Evolutionary conservation across 257 asterid genomes (phyloP).

Genomic region (Solanum raphanifolium): DNA sequence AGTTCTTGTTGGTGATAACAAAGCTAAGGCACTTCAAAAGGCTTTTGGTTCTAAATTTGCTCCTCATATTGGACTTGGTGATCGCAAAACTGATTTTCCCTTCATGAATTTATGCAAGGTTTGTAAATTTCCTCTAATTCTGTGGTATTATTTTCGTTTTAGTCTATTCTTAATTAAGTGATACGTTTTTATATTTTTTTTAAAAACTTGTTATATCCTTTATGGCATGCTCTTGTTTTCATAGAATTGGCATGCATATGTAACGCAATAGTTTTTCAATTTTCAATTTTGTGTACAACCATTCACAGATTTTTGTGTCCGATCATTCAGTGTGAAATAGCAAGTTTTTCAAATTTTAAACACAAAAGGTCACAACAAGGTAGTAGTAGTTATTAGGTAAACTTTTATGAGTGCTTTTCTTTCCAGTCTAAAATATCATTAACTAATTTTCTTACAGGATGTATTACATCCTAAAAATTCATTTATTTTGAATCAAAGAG

Average conservation of each 20-base stretch:
- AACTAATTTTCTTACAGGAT: too few species aligned
- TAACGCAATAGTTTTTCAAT: not conserved
- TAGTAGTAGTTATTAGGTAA: not conserved
- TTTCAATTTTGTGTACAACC: not conserved
- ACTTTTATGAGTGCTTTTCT: not conserved
- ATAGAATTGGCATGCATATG: not conserved
- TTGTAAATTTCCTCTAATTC: not conserved
- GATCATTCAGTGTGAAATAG: not conserved
- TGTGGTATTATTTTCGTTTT: not conserved
- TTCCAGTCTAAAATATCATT: not conserved
- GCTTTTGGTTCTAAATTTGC: slow-evolving; percentile 4
- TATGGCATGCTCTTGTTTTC: not conserved
- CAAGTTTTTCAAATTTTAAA: not conserved
- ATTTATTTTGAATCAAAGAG: not conserved
- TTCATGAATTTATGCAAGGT: slow-evolving; percentile 79
- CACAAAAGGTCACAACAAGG: not conserved
- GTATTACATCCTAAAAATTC: not conserved
- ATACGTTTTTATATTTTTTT: not conserved
- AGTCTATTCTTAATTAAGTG: not conserved
- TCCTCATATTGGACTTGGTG: slow-evolving; percentile 58
- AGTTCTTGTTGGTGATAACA: slow-evolving; percentile 43
- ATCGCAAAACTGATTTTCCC: slow-evolving; percentile 48
- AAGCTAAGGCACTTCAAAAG: slow-evolving; percentile 31
- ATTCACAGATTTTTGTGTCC: not conserved
- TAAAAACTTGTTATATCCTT: not conserved